Conservation (phyloP, 768 basidiomycete species). For the Pseudohyphozyma bogoriensis region DNA sequence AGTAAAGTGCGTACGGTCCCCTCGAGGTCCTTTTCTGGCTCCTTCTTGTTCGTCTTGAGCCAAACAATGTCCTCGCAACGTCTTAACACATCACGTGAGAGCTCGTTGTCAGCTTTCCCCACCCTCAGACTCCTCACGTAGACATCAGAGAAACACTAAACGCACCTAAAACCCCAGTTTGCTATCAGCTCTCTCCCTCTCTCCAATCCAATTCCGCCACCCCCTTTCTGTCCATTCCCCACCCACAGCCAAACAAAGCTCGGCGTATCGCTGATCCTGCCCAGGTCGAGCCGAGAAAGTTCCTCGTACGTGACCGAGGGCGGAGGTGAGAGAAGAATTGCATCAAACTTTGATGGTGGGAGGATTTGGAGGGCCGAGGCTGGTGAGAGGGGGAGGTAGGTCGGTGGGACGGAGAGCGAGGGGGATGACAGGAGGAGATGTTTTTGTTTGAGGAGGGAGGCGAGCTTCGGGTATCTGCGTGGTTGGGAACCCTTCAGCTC, state of each 20-base stretch:
- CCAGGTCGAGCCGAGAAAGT: conserved; percentile 69
- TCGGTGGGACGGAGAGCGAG: conserved; percentile 34
- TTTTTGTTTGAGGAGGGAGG: conserved; percentile 71
- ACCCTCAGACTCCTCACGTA: too few relatives aligned
- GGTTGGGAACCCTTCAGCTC: background rate
- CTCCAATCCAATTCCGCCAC: conserved; percentile 60
- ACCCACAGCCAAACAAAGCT: conserved; percentile 95
- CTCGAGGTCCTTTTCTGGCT: conserved; percentile 59
- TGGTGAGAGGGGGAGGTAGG: conserved; percentile 36
- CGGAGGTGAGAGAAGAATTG: conserved; percentile 82
- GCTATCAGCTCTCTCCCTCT: conserved; percentile 79
- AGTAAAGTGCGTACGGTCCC: conserved; percentile 15
- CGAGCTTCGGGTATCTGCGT: conserved; percentile 87
- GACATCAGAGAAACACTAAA: background rate
- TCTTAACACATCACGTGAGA: background rate
- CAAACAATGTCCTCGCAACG: conserved; percentile 97
- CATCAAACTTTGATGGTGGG: conserved; percentile 61
- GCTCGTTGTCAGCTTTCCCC: conserved; percentile 33
- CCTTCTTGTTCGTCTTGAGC: conserved; percentile 77
- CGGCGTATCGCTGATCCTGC: conserved; percentile 74
- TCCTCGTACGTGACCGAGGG: conserved; percentile 59
- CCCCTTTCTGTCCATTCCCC: conserved; percentile 72
- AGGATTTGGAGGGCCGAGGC: background rate
- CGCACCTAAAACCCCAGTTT: conserved; percentile 69
- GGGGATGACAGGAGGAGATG: conserved; percentile 62